phyloP scores from a whole-genome alignment of 78 protist species.

The Bigelowiella natans region DNA sequence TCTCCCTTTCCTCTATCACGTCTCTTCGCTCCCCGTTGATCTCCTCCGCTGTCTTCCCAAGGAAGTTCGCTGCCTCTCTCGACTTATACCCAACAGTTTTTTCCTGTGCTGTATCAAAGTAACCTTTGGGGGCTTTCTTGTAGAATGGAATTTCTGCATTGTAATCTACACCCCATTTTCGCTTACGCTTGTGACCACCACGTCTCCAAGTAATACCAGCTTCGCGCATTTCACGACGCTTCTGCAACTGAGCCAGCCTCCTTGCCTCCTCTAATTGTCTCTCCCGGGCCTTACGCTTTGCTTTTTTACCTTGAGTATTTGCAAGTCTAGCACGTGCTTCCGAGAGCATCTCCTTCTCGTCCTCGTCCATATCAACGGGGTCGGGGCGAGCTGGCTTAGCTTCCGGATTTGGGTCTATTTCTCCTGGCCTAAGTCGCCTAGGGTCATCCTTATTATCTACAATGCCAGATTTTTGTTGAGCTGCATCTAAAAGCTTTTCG shows the following conservation, averaged over 20 bases:
- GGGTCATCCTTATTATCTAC: constrained; percentile 64
- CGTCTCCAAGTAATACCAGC: constrained; percentile 28
- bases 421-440: constrained; percentile 80
- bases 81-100: background rate
- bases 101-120: constrained; percentile 27
- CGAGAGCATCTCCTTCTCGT: constrained; percentile 80
- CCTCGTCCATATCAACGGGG: constrained; percentile 97
- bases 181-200: background rate
- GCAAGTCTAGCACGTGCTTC: constrained; percentile 98
- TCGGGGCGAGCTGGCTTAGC: constrained; percentile 95
- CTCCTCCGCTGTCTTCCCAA: background rate
- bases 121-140: constrained; percentile 28
- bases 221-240: constrained; percentile 66
- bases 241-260: constrained; percentile 86
- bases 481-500: constrained; percentile 69
- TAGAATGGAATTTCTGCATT: constrained; percentile 42
- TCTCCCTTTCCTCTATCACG: constrained; percentile 10
- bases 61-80: background rate
- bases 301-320: constrained; percentile 97
- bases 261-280: constrained; percentile 93
- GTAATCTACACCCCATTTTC: constrained; percentile 25
- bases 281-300: constrained; percentile 91
- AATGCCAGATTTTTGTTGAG: background rate
- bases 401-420: constrained; percentile 92
- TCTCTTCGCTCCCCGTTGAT: constrained; percentile 25